phyloP scores from a whole-genome alignment of 2,329 filamentous ascomycete genomes.

The Beauveria varroae region DNA sequence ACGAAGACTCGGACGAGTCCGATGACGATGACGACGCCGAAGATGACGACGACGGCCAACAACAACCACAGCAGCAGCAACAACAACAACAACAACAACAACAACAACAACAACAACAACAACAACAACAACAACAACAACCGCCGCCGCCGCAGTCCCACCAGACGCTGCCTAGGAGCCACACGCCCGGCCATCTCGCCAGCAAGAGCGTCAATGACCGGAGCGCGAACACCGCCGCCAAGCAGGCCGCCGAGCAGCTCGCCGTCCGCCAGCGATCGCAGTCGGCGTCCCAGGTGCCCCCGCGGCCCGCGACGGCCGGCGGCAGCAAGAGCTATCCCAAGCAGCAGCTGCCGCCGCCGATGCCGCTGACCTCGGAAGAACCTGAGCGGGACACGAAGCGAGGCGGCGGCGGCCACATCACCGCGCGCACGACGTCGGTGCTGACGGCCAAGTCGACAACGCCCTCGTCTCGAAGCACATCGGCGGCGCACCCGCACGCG shows the following conservation, averaged over 20 bases:
- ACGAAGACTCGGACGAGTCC: conserved; percentile 29
- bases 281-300: conserved; percentile 33
- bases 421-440: conserved; percentile 5
- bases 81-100: conserved; percentile 22
- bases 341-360: conserved; percentile 20
- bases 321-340: not conserved
- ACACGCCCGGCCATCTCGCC: conserved; percentile 55
- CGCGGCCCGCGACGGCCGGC: conserved; percentile 21
- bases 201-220: conserved; percentile 46
- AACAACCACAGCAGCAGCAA: conserved; percentile 23
- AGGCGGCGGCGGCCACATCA: not conserved
- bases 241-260: conserved; percentile 39
- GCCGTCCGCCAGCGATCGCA: conserved; percentile 48
- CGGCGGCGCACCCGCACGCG: conserved; percentile 18
- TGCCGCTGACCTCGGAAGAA: conserved; percentile 15
- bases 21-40: conserved; percentile 27
- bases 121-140: conserved; percentile 25
- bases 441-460: conserved; percentile 18
- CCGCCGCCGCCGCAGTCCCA: conserved; percentile 18
- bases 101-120: conserved; percentile 22
- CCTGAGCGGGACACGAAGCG: conserved; percentile 17
- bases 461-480: conserved; percentile 14
- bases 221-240: conserved; percentile 30
- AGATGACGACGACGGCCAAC: conserved; percentile 24
- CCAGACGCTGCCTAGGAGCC: conserved; percentile 41